Evolutionary conservation across 768 basidiomycete species (phyloP).

Genomic region (Serpula lacrymans): DNA sequence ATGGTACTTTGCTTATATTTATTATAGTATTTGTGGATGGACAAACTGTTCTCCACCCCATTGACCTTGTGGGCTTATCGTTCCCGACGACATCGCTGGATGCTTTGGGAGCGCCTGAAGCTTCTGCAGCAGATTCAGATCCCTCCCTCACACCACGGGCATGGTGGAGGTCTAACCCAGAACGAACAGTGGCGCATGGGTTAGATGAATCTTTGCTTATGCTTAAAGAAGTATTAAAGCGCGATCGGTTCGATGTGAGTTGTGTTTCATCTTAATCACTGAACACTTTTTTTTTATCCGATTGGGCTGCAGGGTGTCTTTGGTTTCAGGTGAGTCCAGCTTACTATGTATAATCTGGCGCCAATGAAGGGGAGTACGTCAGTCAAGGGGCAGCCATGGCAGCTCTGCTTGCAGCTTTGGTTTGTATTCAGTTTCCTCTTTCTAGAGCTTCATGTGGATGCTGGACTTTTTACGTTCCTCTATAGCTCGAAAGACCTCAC

Average conservation of each 20-base stretch:
- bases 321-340: slow-evolving; percentile 61
- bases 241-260: slow-evolving; percentile 65
- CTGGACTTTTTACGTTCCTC: slow-evolving; percentile 2
- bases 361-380: slow-evolving; percentile 2
- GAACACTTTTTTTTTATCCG: background rate
- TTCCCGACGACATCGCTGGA: slow-evolving; percentile 25
- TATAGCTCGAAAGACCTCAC: slow-evolving; percentile 52
- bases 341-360: background rate
- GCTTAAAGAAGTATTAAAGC: slow-evolving; percentile 55
- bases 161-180: slow-evolving; percentile 66
- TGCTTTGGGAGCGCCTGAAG: slow-evolving; percentile 40
- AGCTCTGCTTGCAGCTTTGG: slow-evolving; percentile 64
- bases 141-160: slow-evolving; percentile 56
- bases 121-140: slow-evolving; percentile 33
- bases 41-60: slow-evolving; percentile 63
- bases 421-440: slow-evolving; percentile 30
- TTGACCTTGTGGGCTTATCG: slow-evolving; percentile 44
- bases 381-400: slow-evolving; percentile 82
- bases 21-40: slow-evolving; percentile 69
- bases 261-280: background rate
- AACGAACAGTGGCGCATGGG: slow-evolving; percentile 49
- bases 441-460: slow-evolving; percentile 2
- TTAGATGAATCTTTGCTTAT: slow-evolving; percentile 53
- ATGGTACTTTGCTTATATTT: background rate
- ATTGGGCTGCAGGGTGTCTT: slow-evolving; percentile 60